Evolutionary conservation across 169 alveolate species (phyloP), one percentile per base, ranked within the genome.

Genomic region (Eimeria maxima): DNA sequence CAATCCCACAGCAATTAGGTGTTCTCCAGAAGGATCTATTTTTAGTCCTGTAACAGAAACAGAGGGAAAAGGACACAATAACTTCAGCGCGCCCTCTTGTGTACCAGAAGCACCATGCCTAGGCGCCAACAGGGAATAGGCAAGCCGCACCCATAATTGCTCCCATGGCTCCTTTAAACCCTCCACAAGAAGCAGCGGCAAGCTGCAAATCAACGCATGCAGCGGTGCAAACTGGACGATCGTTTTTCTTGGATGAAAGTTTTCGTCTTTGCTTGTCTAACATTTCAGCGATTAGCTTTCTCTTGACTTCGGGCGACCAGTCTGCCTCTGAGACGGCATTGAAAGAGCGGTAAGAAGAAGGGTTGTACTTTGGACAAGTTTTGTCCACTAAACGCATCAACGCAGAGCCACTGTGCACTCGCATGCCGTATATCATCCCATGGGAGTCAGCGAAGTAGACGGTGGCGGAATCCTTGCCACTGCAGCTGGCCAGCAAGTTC

Each of bases 141-240:
- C n/a, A 80, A 53, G 67, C 33, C 96, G 47, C 65, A 93, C 96
- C 96, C 45, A 93, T 63, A 29, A 93, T 50, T 20, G 96, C 96
- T 67, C 96, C 96, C 76, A 93, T 80, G 50, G 93, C 93, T 55
- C 93, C 96, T 47, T 93, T 80, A 71, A 45, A 93, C 13, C 96
- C 92, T 16, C 96, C 96, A n/a, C 44, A 33, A n/a, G 69, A 81
- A 27, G 60, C 88, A 44, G 96, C 88, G 53, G 93, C 93, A 74
- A 87, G 96, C 73, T 78, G 92, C 38, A 38, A 44, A 76, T 71
- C 73, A 57, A 29, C 16, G 76, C 93, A 84, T 33, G 93, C 74
- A 84, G 93, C 93, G 76, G 83, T 11, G 8, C 55, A 55, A n/a
- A 93, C 45, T 38, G 96, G 87, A 42, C 81, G 93, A 50, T 57